phyloP scores from a whole-genome alignment of 1,139 yeast genomes.

The Yamadazyma sp. region DNA sequence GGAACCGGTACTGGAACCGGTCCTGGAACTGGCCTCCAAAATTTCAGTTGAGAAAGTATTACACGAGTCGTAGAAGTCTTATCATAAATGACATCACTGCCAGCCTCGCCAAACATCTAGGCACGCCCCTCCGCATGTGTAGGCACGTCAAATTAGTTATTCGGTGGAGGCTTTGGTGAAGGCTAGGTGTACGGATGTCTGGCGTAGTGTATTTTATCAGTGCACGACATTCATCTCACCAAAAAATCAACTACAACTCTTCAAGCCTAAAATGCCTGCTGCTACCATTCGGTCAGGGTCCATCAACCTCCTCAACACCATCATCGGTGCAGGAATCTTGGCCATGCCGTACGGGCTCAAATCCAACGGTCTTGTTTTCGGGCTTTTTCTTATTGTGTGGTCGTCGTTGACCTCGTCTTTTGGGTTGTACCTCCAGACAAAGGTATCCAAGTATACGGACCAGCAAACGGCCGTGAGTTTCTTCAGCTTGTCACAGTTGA shows the following conservation, averaged over 20 bases:
- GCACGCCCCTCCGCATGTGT: too few species aligned
- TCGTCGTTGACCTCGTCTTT: constrained; percentile 52
- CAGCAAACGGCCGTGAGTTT: constrained; percentile 53
- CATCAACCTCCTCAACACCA: constrained; percentile 53
- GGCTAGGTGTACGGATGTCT: too few species aligned
- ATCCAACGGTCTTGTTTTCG: constrained; percentile 50
- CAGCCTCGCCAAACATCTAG: too few species aligned
- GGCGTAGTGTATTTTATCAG: too few species aligned
- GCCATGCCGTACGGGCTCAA: constrained; percentile 59
- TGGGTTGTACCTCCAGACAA: constrained; percentile 53
- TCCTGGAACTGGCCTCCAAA: too few species aligned
- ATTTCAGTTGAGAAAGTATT: too few species aligned
- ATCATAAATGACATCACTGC: too few species aligned
- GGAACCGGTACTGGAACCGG: too few species aligned
- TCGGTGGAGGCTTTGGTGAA: too few species aligned
- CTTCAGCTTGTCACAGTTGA: constrained; percentile 52
- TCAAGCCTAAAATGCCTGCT: constrained; percentile 18
- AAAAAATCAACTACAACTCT: neutral
- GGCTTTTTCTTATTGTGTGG: constrained; percentile 45
- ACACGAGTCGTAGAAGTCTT: too few species aligned
- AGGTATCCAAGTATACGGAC: constrained; percentile 49
- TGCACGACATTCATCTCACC: too few species aligned
- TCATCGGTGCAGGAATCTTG: constrained; percentile 56
- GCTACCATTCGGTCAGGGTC: constrained; percentile 52
- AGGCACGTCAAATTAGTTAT: too few species aligned